Evolutionary conservation across 202 grass and related monocot species (phyloP).

Genomic region (Eragrostis tef): DNA sequence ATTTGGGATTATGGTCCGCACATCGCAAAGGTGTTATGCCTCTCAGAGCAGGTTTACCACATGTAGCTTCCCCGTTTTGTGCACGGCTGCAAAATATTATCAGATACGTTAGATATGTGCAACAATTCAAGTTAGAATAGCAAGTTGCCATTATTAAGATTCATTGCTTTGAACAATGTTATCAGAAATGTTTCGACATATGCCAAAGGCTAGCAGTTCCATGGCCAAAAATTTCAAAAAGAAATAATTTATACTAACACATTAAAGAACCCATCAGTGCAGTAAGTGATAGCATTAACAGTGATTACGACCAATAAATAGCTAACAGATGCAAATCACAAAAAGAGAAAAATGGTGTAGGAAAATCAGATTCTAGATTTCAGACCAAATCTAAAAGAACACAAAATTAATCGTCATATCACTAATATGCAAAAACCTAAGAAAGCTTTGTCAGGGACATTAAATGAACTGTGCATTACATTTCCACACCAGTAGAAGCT

Average conservation of each 20-base stretch:
- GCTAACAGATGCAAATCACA: not conserved
- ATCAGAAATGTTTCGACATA: constrained; percentile 1
- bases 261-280: not conserved
- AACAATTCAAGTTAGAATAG: not conserved
- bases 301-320: not conserved
- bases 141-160: not conserved
- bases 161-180: not conserved
- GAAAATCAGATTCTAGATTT: not conserved
- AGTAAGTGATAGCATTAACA: not conserved
- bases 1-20: constrained; percentile 58
- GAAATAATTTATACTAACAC: not conserved
- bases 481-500: not conserved
- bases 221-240: not conserved
- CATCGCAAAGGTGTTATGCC: constrained; percentile 55
- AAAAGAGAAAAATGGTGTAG: not conserved
- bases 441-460: too few relatives aligned
- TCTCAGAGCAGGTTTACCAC: constrained; percentile 63
- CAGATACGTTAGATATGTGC: constrained; percentile 23
- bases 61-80: constrained; percentile 54
- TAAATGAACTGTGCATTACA: too few relatives aligned
- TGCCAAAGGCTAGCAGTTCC: not conserved
- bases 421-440: not conserved
- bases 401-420: not conserved
- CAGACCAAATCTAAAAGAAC: not conserved
- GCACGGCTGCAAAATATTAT: constrained; percentile 42